Evolutionary conservation across 139 green algal genomes (phyloP), one percentile per base, ranked within the genome.

Genomic region (Chlorokybus atmophyticus): DNA sequence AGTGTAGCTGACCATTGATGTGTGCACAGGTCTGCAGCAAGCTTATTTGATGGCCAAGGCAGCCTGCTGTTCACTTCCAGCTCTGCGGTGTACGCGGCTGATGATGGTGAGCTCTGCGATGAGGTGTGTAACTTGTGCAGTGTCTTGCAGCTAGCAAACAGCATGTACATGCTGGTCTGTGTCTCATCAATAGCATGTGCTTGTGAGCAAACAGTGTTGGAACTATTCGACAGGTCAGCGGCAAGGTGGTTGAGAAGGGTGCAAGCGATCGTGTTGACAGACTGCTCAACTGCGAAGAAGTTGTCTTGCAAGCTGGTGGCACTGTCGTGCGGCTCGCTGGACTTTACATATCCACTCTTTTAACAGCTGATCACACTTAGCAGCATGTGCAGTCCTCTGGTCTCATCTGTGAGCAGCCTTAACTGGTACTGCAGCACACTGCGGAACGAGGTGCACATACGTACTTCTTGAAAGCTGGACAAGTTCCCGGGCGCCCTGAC

Each of bases 281-380:
- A n/a, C n/a, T n/a, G n/a, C n/a, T n/a, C n/a, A n/a, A n/a, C n/a
- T n/a, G 80, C 2, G 90, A 96, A 71, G 8, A 67, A 4, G 77
- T 75, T 8, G 76, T 86, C 10, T 58, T 95, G 35, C 49, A 74
- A 55, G 79, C 42, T 27, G 70, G 83, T 1, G 91, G 90, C 49
- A 83, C 76, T 41, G 91, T 95, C 25, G 57, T 96, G 62, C 78
- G 91, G 1, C 71, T 96, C 27, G 88, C 88, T 23, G 90, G 90
- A 2, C 74, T 98, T 39, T 98, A 98, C 73, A 68, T 64, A 60
- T 60, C 56, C 25, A 21, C 38, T 47, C 17, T 17, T 14, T 17
- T 21, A 47, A 17, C 14, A 47, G 14, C 17, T 47, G 38, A 14
- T 47, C 38, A 47, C 14, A 47, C 32, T 6, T 52, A 47, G 19